Percentiles rank a stretch among this genome's conserved stretches.
Evolutionary conservation across 1,284 basidiomycete species (phyloP).

Genomic region (Cryptococcus sp.): DNA sequence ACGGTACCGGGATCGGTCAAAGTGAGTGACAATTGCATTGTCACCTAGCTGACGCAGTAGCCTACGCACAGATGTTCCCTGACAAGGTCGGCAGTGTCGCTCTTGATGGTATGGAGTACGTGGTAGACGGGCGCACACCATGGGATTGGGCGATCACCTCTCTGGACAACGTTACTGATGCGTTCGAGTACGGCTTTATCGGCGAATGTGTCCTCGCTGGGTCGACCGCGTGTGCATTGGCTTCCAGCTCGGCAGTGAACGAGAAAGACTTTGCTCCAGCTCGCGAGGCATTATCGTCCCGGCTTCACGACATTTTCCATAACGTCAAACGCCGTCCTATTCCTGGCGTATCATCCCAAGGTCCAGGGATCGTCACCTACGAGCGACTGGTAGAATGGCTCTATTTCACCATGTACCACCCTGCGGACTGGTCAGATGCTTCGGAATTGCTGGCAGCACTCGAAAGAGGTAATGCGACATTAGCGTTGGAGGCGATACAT

Average conservation of each 20-base stretch:
- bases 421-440: neutral
- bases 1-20: conserved; percentile 11
- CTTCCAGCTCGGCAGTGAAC: neutral
- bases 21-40: neutral
- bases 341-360: conserved; percentile 1
- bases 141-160: conserved; percentile 5
- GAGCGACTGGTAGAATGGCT: conserved; percentile 6
- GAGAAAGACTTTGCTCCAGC: neutral
- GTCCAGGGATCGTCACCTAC: conserved; percentile 11
- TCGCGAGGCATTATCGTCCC: conserved; percentile 2
- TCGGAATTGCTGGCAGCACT: conserved; percentile 3
- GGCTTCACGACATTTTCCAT: neutral
- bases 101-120: conserved; percentile 12
- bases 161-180: conserved; percentile 8
- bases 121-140: conserved; percentile 3
- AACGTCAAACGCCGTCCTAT: conserved; percentile 3
- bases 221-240: conserved; percentile 1
- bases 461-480: conserved; percentile 8
- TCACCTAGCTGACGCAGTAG: conserved; percentile 2
- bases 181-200: conserved; percentile 12
- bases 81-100: conserved; percentile 10
- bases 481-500: neutral
- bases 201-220: conserved; percentile 10
- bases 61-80: conserved; percentile 17
- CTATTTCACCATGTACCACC: conserved; percentile 3